phyloP scores from a whole-genome alignment of 768 basidiomycete genomes.

The Boletus subparvulus region DNA sequence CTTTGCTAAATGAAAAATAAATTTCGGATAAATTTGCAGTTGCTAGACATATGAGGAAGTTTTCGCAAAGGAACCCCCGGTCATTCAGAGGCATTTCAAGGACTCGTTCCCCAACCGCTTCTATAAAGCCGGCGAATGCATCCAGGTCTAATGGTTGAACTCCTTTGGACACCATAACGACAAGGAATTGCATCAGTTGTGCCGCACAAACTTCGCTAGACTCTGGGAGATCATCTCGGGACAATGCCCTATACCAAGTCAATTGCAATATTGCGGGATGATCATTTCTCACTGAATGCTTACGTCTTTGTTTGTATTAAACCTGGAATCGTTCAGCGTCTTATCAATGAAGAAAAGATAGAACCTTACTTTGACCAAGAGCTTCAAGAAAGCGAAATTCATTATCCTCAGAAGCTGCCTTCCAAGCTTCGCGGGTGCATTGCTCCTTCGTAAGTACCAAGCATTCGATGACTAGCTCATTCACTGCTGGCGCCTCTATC shows the following conservation, averaged over 20 bases:
- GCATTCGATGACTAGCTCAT: slow-evolving; percentile 19
- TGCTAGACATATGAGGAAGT: slow-evolving; percentile 38
- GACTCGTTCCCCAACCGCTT: slow-evolving; percentile 15
- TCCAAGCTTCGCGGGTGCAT: slow-evolving; percentile 25
- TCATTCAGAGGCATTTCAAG: slow-evolving; percentile 7
- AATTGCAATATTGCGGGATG: neutral
- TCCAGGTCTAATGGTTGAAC: slow-evolving; percentile 8
- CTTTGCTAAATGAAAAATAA: slow-evolving; percentile 7
- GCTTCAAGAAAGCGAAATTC: slow-evolving; percentile 8
- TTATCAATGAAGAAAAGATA: neutral
- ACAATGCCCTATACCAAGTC: slow-evolving; percentile 15
- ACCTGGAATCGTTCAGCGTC: slow-evolving; percentile 14
- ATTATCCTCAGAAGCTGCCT: slow-evolving; percentile 13
- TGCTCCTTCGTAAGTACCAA: slow-evolving; percentile 11
- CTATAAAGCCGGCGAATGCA: slow-evolving; percentile 10
- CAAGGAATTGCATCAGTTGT: slow-evolving; percentile 29
- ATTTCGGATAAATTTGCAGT: slow-evolving; percentile 15
- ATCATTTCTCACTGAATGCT: neutral
- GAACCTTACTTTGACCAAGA: slow-evolving; percentile 22
- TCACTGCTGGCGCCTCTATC: slow-evolving; percentile 14
- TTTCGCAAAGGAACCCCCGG: slow-evolving; percentile 31
- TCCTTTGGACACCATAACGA: slow-evolving; percentile 20
- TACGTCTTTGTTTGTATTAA: slow-evolving; percentile 15
- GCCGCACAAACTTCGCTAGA: slow-evolving; percentile 1
- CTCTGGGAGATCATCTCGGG: slow-evolving; percentile 1